Base-by-base conservation (phyloP, 768 basidiomycete species). In the Tephrocybe rancida region DNA sequence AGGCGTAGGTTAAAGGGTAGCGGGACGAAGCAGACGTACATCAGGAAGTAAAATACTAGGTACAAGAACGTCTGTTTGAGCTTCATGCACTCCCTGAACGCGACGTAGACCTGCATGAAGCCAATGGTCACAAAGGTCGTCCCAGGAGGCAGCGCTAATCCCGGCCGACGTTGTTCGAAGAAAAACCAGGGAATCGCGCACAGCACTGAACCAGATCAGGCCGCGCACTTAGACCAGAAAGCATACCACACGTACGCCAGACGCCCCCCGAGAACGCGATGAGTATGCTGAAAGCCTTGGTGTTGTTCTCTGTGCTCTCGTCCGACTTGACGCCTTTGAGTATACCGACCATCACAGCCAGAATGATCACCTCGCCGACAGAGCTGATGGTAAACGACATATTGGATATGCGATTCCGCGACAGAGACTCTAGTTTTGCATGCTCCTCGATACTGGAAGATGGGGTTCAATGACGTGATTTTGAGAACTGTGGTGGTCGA, bases 201-300 rank as follows among this genome's bases (percentile, higher is more conserved):
- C 7, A 83, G 49, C 27, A 88, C 86, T 88, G 21, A 2, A 2
- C 14, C 27, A 9, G 19, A 45, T 50, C 11, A 49, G 44, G 27
- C 43, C 39, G 32, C 14, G 13, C 24, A 19, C n/a, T 24, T 30
- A 10, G 18, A 5, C 26, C 43, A 52, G 21, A 22, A 14, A 43
- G 34, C 37, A 24, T 4, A 41, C 30, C 30, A 21, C 10, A 73
- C 84, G 44, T 64, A 86, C 86, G 56, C 88, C 89, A 91, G 7
- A 86, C 76, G n/a, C 80, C 88, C 1, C 88, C 88, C 16, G 87
- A 79, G 66, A 89, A 91, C 0, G 90, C 89, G 56, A 90, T 87
- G n/a, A 90, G 71, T 10, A 84, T 80, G 61, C 86, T 89, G 63
- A 91, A 86, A 2, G 85, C 85, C 57, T 78, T 85, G 2, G 87